Evolutionary conservation across 495 filamentous ascomycete species (phyloP).

Genomic region (Penicillium taxi): DNA sequence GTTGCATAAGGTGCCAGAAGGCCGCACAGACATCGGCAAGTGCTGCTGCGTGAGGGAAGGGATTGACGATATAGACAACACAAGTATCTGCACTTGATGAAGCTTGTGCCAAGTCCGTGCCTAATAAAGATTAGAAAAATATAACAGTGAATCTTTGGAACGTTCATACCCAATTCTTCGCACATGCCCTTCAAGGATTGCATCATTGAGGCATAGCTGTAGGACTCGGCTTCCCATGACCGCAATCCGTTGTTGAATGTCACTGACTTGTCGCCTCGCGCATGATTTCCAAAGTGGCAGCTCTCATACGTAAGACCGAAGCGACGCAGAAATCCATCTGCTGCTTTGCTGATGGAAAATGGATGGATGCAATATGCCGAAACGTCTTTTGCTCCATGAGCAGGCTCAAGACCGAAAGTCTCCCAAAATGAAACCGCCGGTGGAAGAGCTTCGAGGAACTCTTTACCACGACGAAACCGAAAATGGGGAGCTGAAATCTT

Average conservation of each 20-base stretch:
- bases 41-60: constrained; percentile 53
- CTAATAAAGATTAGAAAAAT: constrained; percentile 22
- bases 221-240: constrained; percentile 35
- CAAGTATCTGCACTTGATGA: constrained; percentile 51
- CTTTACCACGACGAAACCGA: constrained; percentile 68
- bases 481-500: constrained; percentile 56
- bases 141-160: constrained; percentile 1
- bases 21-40: constrained; percentile 70
- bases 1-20: constrained; percentile 67
- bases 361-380: constrained; percentile 76
- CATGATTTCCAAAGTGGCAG: constrained; percentile 68
- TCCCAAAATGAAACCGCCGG: constrained; percentile 86
- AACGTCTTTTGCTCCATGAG: constrained; percentile 70
- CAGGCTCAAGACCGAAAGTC: constrained; percentile 71
- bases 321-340: constrained; percentile 61
- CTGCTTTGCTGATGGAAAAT: constrained; percentile 46
- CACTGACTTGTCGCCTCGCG: constrained; percentile 44
- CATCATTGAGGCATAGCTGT: constrained; percentile 29
- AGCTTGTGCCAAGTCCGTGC: constrained; percentile 36
- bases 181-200: constrained; percentile 32
- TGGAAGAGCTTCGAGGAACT: constrained; percentile 67
- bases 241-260: constrained; percentile 53
- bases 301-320: constrained; percentile 69
- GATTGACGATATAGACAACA: constrained; percentile 83
- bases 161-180: constrained; percentile 34